These are phyloP conservation scores for Phyllosticta citrichinensis DNA, from an alignment of 2,329 filamentous ascomycete genomes.

Conservation along the genomic window DNA sequence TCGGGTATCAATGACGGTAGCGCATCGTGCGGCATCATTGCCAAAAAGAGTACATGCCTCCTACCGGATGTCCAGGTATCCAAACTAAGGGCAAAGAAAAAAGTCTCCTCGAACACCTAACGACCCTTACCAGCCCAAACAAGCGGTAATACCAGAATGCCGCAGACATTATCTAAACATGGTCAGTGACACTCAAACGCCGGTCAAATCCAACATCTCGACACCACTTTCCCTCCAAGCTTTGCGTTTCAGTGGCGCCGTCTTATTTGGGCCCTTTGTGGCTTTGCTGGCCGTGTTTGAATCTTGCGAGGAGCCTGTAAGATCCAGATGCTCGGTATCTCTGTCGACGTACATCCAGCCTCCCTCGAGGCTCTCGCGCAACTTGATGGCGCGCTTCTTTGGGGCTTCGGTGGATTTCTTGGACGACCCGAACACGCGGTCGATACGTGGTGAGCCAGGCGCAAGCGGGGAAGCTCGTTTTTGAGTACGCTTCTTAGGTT, in stretches of 20 bases:
- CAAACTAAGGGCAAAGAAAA: no score
- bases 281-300: neutral
- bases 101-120: no score
- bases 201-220: slow-evolving; percentile 24
- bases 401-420: neutral
- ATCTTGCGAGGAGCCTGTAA: slow-evolving; percentile 27
- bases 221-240: slow-evolving; percentile 28
- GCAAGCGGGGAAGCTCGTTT: neutral
- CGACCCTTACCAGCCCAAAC: no score
- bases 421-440: slow-evolving; percentile 18
- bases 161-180: neutral
- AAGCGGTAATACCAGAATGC: no score
- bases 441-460: slow-evolving; percentile 16
- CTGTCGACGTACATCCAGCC: slow-evolving; percentile 24
- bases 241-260: slow-evolving; percentile 15
- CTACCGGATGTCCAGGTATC: no score
- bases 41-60: no score
- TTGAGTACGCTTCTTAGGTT: neutral
- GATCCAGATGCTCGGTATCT: slow-evolving; percentile 12
- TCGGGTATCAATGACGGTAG: no score
- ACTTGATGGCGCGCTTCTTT: slow-evolving; percentile 3
- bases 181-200: neutral
- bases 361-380: slow-evolving; percentile 24
- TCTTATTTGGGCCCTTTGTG: neutral
- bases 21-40: no score